These are phyloP conservation scores for Gnomoniopsis sp. DNA, from an alignment of 2,329 filamentous ascomycete genomes.

Conservation along the genomic window DNA sequence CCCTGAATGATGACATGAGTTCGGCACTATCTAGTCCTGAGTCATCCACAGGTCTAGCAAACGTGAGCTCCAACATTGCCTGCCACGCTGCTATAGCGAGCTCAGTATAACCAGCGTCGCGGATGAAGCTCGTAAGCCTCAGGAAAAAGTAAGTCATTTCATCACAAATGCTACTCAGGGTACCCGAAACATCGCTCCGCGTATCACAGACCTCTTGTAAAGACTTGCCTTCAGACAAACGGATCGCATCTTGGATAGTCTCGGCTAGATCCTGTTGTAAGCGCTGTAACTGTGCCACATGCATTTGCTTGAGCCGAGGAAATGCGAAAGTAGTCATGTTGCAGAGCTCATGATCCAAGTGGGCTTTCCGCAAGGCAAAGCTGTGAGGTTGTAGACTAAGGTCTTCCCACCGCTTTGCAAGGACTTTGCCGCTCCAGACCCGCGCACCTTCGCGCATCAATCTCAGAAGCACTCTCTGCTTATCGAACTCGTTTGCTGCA, in stretches of 20 bases:
- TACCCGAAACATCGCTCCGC: slow-evolving; percentile 3
- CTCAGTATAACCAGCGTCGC: slow-evolving; percentile 76
- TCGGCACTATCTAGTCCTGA: slow-evolving; percentile 1
- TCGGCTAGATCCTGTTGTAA: slow-evolving; percentile 20
- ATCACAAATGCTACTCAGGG: slow-evolving; percentile 24
- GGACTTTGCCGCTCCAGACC: slow-evolving; percentile 65
- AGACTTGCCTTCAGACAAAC: background rate
- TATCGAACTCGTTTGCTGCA: slow-evolving; percentile 40
- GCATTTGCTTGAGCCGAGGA: slow-evolving; percentile 59
- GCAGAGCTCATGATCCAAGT: slow-evolving; percentile 70
- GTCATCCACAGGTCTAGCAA: slow-evolving; percentile 49
- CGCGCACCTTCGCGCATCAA: slow-evolving; percentile 72
- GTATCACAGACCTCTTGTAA: background rate
- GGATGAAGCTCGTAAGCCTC: slow-evolving; percentile 68
- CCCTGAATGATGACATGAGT: slow-evolving; percentile 49
- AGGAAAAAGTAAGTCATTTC: slow-evolving; percentile 69
- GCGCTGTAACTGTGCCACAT: slow-evolving; percentile 53
- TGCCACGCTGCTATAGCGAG: slow-evolving; percentile 80
- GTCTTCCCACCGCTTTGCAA: slow-evolving; percentile 63
- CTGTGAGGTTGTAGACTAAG: slow-evolving; percentile 49
- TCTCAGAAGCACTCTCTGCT: slow-evolving; percentile 61
- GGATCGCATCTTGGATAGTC: background rate
- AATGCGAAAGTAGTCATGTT: slow-evolving; percentile 65
- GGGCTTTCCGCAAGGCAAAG: slow-evolving; percentile 68
- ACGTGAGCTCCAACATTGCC: slow-evolving; percentile 68